These are phyloP conservation scores for Geotrichum ghanense DNA, from an alignment of 805 yeast species.

Conservation along the genomic window DNA sequence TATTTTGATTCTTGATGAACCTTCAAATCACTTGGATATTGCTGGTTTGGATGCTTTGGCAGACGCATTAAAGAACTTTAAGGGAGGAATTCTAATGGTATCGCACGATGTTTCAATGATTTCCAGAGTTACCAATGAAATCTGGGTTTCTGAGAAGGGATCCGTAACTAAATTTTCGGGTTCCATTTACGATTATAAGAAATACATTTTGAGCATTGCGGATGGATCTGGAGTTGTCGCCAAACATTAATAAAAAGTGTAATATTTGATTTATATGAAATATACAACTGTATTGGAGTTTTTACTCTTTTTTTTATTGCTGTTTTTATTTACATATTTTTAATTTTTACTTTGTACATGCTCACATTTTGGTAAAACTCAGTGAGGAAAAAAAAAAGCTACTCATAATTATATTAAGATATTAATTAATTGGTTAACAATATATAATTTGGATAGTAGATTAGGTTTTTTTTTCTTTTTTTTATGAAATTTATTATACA, in stretches of 20 bases:
- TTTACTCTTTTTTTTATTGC: neutral
- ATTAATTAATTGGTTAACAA: too few relatives aligned
- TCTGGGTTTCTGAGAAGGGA: conserved; percentile 91
- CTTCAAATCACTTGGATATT: conserved; percentile 96
- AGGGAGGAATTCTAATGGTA: conserved; percentile 96
- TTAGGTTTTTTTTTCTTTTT: too few relatives aligned
- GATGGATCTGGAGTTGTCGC: conserved; percentile 84
- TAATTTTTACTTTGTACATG: neutral
- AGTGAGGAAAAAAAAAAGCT: too few relatives aligned
- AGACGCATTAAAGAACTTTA: conserved; percentile 74
- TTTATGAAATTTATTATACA: too few relatives aligned
- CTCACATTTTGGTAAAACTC: too few relatives aligned
- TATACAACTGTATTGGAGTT: conserved; percentile 1
- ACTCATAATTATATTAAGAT: too few relatives aligned
- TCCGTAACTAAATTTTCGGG: conserved; percentile 71
- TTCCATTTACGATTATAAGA: conserved; percentile 77
- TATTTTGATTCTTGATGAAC: conserved; percentile 87
- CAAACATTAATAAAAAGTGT: conserved; percentile 39
- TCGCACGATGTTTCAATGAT: conserved; percentile 94
- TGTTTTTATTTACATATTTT: neutral
- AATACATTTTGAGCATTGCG: conserved; percentile 70
- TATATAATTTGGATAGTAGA: too few relatives aligned
- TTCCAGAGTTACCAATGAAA: conserved; percentile 78
- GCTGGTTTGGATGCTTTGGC: conserved; percentile 94
- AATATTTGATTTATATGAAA: neutral